Conservation (phyloP, 768 basidiomycete species). For the Panaeolus cyanescens region DNA sequence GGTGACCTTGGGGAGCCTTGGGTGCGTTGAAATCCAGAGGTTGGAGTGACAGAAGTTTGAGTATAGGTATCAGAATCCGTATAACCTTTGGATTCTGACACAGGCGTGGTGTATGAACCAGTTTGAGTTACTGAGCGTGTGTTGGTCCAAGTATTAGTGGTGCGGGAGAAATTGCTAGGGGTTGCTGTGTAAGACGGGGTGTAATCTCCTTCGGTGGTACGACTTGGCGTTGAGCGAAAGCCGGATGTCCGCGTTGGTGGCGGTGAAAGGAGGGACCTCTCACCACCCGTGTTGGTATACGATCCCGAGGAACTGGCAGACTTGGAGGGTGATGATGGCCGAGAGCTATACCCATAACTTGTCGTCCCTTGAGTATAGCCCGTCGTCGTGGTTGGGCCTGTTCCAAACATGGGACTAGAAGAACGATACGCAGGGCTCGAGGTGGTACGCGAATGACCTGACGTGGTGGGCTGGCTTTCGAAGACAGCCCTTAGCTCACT, state of each 20-base stretch:
- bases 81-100: constrained; percentile 29
- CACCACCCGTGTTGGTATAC: constrained; percentile 33
- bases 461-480: constrained; percentile 45
- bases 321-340: constrained; percentile 50
- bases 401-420: constrained; percentile 37
- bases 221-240: constrained; percentile 30
- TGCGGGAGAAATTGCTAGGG: constrained; percentile 44
- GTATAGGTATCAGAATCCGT: constrained; percentile 40
- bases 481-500: constrained; percentile 78
- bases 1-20: constrained; percentile 72
- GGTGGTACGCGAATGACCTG: constrained; percentile 52
- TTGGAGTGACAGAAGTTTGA: constrained; percentile 44
- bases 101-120: constrained; percentile 31
- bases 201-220: constrained; percentile 26
- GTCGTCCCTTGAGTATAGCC: constrained; percentile 32
- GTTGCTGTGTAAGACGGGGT: constrained; percentile 32
- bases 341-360: constrained; percentile 38
- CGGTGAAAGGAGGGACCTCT: constrained; percentile 50
- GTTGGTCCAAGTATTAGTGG: constrained; percentile 28
- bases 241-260: constrained; percentile 39
- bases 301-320: constrained; percentile 37
- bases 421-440: constrained; percentile 50
- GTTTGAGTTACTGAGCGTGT: constrained; percentile 35
- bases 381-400: constrained; percentile 28
- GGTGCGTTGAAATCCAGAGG: constrained; percentile 59